Evolutionary conservation across 2,329 filamentous ascomycete genomes (phyloP).

Genomic region (Amauroascus verrucosus): DNA sequence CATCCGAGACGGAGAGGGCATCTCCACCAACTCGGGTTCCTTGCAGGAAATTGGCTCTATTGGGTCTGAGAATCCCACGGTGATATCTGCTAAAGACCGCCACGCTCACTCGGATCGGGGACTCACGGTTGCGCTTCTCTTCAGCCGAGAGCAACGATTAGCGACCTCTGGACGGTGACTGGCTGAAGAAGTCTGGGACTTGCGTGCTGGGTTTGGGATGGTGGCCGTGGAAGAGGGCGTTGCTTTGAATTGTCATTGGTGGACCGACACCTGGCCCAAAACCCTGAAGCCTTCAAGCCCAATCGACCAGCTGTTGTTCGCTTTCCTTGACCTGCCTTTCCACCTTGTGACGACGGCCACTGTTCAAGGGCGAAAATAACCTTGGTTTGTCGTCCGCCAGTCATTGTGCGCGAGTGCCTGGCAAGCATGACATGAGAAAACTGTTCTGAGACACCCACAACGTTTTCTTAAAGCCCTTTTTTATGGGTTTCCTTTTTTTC

Average conservation of each 20-base stretch:
- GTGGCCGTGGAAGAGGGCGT: neutral
- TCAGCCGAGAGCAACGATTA: slow-evolving; percentile 11
- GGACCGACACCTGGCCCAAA: no score
- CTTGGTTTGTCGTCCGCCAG: slow-evolving; percentile 7
- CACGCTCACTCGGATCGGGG: slow-evolving; percentile 10
- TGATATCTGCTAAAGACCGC: slow-evolving; percentile 11
- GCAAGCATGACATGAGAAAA: neutral
- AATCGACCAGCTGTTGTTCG: neutral
- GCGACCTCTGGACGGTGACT: slow-evolving; percentile 10
- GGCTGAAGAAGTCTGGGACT: slow-evolving; percentile 6
- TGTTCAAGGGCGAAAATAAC: slow-evolving; percentile 2
- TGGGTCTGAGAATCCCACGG: slow-evolving; percentile 13
- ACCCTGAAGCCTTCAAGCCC: no score
- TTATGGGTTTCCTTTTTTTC: neutral
- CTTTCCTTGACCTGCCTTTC: neutral
- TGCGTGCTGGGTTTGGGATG: slow-evolving; percentile 1
- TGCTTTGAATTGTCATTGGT: slow-evolving; percentile 6
- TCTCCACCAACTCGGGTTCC: slow-evolving; percentile 13
- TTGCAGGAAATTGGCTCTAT: slow-evolving; percentile 13
- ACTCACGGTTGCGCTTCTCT: neutral
- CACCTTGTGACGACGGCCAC: slow-evolving; percentile 6
- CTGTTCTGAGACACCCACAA: slow-evolving; percentile 2
- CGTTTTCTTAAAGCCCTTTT: neutral
- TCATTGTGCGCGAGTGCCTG: slow-evolving; percentile 12
- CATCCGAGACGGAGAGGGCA: neutral